Evolutionary conservation across 73 alveolate species (phyloP).

Genomic region (Symbiodinium natans): DNA sequence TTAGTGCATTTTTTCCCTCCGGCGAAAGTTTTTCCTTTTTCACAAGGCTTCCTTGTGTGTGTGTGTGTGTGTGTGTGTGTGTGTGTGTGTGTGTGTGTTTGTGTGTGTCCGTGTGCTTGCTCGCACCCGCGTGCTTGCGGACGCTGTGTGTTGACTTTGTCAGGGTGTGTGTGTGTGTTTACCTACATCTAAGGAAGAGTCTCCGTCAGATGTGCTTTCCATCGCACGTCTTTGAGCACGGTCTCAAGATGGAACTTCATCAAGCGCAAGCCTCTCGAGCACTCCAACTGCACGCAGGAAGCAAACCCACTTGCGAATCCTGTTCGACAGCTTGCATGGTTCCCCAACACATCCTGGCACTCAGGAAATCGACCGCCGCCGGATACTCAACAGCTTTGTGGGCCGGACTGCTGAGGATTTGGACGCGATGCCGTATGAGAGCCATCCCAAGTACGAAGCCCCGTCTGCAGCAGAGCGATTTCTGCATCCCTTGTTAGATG

Average conservation of each 20-base stretch:
- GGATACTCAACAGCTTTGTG: not conserved
- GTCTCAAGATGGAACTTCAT: not conserved
- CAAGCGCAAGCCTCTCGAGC: not conserved
- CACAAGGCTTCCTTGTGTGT: too few relatives aligned
- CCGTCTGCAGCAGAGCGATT: not conserved
- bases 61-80: too few relatives aligned
- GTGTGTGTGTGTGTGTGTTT: too few relatives aligned
- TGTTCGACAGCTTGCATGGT: too few relatives aligned
- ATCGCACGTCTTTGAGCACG: not conserved
- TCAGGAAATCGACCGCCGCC: not conserved
- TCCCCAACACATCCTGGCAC: too few relatives aligned
- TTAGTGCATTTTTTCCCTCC: too few relatives aligned
- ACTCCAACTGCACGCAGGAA: not conserved
- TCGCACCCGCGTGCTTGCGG: too few relatives aligned
- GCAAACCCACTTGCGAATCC: too few relatives aligned
- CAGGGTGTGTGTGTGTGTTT: too few relatives aligned
- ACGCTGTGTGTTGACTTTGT: too few relatives aligned
- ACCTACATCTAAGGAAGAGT: not conserved
- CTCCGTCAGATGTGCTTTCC: constrained; percentile 3
- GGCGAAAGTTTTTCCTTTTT: too few relatives aligned
- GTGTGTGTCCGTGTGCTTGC: too few relatives aligned
- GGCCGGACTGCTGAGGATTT: not conserved
- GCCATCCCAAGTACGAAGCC: constrained; percentile 17
- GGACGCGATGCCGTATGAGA: not conserved
- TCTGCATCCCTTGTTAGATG: not conserved